A percentile compares a stretch with the other conserved stretches of the same genome.
phyloP scores from a whole-genome alignment of 208 protist genomes.

The Crithidia acanthocephali region DNA sequence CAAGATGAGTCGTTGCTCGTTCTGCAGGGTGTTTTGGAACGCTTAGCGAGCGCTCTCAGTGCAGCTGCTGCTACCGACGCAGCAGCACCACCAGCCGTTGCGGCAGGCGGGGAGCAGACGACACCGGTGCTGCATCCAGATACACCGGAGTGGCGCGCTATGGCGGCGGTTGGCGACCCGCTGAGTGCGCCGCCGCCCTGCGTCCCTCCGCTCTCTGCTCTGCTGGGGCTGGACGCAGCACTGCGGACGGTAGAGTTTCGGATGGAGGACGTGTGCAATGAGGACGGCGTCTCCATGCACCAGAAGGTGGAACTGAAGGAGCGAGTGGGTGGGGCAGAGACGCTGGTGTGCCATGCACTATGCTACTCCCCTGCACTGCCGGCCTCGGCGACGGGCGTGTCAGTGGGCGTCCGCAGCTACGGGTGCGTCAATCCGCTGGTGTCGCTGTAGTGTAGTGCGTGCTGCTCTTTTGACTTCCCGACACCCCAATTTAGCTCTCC shows the following conservation, averaged over 20 bases:
- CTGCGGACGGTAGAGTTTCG: slow-evolving; percentile 23
- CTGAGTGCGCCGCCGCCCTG: not conserved
- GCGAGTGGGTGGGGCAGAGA: slow-evolving; percentile 13
- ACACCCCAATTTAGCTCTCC: no score
- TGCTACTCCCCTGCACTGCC: slow-evolving; percentile 19
- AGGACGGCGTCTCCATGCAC: slow-evolving; percentile 23
- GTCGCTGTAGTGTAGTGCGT: not conserved
- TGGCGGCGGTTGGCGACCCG: not conserved
- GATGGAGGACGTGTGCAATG: slow-evolving; percentile 31
- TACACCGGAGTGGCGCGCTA: not conserved
- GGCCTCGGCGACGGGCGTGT: not conserved
- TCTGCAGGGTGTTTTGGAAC: slow-evolving; percentile 50
- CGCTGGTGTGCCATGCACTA: slow-evolving; percentile 16
- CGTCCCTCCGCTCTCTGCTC: not conserved
- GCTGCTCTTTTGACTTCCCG: not conserved
- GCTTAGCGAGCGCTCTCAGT: slow-evolving; percentile 26
- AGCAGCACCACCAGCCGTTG: not conserved
- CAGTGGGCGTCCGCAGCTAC: slow-evolving; percentile 24
- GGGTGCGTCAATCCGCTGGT: slow-evolving; percentile 22
- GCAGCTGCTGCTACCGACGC: not conserved
- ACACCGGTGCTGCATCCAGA: no score
- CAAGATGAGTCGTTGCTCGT: slow-evolving; percentile 60
- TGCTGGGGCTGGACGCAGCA: slow-evolving; percentile 14
- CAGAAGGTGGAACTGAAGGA: slow-evolving; percentile 21
- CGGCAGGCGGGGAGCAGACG: no score